Percentiles rank a stretch among this genome's conserved stretches.
phyloP scores from a whole-genome alignment of 2,329 filamentous ascomycete genomes.

The Parasarocladium wereldwijsianum region DNA sequence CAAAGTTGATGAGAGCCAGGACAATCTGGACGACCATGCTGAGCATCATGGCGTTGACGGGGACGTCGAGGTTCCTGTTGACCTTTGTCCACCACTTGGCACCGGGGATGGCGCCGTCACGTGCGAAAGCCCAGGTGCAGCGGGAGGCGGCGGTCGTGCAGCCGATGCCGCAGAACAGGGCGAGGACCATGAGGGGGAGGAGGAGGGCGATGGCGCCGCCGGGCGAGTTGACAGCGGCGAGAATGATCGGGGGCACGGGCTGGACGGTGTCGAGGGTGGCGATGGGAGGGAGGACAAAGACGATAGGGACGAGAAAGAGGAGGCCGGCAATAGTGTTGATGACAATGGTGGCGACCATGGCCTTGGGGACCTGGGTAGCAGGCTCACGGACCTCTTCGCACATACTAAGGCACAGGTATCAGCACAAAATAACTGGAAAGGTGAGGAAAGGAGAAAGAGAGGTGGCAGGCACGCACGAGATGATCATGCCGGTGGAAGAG shows the following conservation, averaged over 20 bases:
- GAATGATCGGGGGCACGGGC: conserved; percentile 50
- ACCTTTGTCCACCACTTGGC: conserved; percentile 45
- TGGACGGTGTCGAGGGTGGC: conserved; percentile 37
- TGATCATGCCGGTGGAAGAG: conserved; percentile 67
- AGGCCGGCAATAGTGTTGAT: conserved; percentile 54
- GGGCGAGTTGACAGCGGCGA: conserved; percentile 42
- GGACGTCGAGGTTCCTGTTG: conserved; percentile 47
- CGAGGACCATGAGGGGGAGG: conserved; percentile 50
- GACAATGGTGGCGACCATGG: conserved; percentile 53
- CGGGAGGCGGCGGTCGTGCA: conserved; percentile 56
- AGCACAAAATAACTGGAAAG: conserved; percentile 4
- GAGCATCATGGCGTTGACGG: conserved; percentile 59
- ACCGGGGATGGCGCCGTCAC: conserved; percentile 55
- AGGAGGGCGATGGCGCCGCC: conserved; percentile 49
- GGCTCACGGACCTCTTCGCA: conserved; percentile 58
- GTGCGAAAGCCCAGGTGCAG: conserved; percentile 55
- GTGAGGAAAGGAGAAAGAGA: conserved; percentile 1
- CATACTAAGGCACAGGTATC: conserved; percentile 35
- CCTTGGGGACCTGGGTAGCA: conserved; percentile 54
- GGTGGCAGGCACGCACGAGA: conserved; percentile 39
- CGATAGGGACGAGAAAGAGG: conserved; percentile 52
- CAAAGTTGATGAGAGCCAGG: conserved; percentile 55
- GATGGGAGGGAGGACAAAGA: conserved; percentile 55
- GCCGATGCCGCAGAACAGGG: conserved; percentile 51
- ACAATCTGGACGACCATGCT: conserved; percentile 49